Evolutionary conservation across 2,329 filamentous ascomycete species (phyloP).

Genomic region (Clarireedia monteithiana): DNA sequence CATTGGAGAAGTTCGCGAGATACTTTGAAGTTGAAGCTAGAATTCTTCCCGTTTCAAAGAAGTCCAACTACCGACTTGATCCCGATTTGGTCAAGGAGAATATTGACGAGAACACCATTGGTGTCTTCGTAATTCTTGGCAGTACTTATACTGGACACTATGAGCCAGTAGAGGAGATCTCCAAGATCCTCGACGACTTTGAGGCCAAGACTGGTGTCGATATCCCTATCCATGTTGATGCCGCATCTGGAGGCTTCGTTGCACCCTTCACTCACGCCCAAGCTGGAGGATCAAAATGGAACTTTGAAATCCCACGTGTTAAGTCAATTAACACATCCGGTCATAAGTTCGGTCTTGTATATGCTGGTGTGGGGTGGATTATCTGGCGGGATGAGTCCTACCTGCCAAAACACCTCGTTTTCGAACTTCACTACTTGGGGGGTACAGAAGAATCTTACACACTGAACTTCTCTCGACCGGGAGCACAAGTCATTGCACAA

Average conservation of each 20-base stretch:
- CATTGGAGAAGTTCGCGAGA: slow-evolving; percentile 63
- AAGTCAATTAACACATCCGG: slow-evolving; percentile 60
- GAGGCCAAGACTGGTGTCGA: slow-evolving; percentile 53
- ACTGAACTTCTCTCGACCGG: slow-evolving; percentile 65
- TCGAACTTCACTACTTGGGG: slow-evolving; percentile 61
- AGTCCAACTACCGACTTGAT: slow-evolving; percentile 55
- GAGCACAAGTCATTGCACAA: slow-evolving; percentile 61
- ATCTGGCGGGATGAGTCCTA: slow-evolving; percentile 59
- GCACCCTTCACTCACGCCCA: slow-evolving; percentile 52
- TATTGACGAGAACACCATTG: slow-evolving; percentile 69
- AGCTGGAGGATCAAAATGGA: slow-evolving; percentile 51
- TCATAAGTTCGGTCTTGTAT: slow-evolving; percentile 57
- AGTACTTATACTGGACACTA: slow-evolving; percentile 69
- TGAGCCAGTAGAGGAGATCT: slow-evolving; percentile 62
- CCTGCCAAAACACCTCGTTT: slow-evolving; percentile 60
- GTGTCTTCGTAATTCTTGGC: slow-evolving; percentile 65
- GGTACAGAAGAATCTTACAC: slow-evolving; percentile 66
- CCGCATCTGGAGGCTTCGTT: slow-evolving; percentile 53
- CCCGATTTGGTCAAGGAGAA: slow-evolving; percentile 56
- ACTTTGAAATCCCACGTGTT: slow-evolving; percentile 53
- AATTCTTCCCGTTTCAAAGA: slow-evolving; percentile 53
- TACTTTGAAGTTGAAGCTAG: slow-evolving; percentile 68
- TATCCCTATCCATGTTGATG: slow-evolving; percentile 62
- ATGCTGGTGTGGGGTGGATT: slow-evolving; percentile 63
- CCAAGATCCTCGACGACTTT: slow-evolving; percentile 54